Base-by-base conservation (phyloP, 129 eudicot genomes). In the Artemisia tridentata region DNA sequence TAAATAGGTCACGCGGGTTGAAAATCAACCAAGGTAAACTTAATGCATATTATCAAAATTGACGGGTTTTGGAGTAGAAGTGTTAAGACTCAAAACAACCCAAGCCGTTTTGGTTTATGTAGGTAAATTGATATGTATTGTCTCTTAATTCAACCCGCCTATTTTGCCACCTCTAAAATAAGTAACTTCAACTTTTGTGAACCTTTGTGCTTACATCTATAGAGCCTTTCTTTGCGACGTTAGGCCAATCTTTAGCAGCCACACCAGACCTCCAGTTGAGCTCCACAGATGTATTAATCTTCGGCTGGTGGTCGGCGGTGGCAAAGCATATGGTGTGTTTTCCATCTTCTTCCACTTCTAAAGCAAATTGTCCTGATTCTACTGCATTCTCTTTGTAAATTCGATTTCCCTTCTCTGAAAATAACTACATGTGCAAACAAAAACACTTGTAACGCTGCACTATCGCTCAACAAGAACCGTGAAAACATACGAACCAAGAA, bases 191-290 rank as follows among this genome's bases (percentile, higher is more conserved):
- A 7, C 2, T 38, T 38, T 38, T 1, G 11, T 7, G 45, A 38
- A 38, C 45, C 45, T 38, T 38, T 2, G 16, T 58, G 25, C 81
- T 84, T 80, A 86, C 96, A 29, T 92, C 96, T 52, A 92, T 79
- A 0, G 95, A 85, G 41, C 88, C 95, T 78, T 89, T 92, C 72
- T 85, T 92, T 59, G 87, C 88, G 38, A 89, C 95, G 64, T 64
- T 84, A 54, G 78, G 16, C 98, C 96, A 92, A 72, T 81, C 87
- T 85, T 83, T 85, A 27, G 92, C 88, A 63, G 84, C 83, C 53
- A 92, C 83, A 53, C 96, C 96, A 0, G 96, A 81, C 77, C 86
- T 87, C 98, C 98, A 92, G 46, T 82, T 91, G 75, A 92, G 80
- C 43, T 92, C 98, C 65, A 92, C 71, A 7, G 90, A 81, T 29